Evolutionary conservation across 2,329 filamentous ascomycete species (phyloP), one percentile per base, ranked within the genome.

Genomic region (Zasmidium cellare): DNA sequence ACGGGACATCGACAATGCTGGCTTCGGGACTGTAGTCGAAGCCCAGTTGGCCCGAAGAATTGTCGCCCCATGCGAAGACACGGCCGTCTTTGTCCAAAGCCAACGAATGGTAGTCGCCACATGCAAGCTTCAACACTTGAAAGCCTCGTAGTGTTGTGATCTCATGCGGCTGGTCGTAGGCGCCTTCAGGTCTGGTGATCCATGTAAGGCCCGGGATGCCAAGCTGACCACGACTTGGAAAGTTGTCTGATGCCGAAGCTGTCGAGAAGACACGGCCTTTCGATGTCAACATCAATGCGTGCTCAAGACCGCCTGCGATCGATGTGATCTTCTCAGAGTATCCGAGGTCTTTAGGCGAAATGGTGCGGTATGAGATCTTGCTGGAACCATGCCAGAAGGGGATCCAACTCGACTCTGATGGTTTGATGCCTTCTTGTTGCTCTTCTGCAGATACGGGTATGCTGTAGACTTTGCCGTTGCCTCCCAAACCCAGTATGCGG

Each of bases 31-130:
- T 85, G 53, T 83, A 84, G 51, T 91, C 85, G 67, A 93, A 86
- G n/a, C 93, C 93, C 2, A 97, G 82, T 74, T 97, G 94, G n/a
- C 94, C 94, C 46, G 85, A 84, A 0, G 87, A 87, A 76, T 97
- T 97, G 74, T 97, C 92, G 38, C 94, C 94, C 76, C 96, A 97
- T 6, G 87, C 82, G 73, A 94, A 96, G 16, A 94, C 82, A 16
- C 86, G 84, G 16, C 93, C 93, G 53, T 88, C 80, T 59, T 84
- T 84, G 70, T 93, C 90, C 16, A 92, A 81, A 0, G 86, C 89
- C 1, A 96, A 77, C 3, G 91, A 96, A 76, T 99, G 94, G 65
- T 87, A 86, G 70, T 96, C 92, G 22, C 94, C 94, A 1, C 91
- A 79, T 1, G 93, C 92, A 57, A 97, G 87, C 64, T 90, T 83